These are phyloP conservation scores for Lunularia cruciata DNA, from an alignment of 225 moss, liverwort and hornwort species.

Conservation along the genomic window DNA sequence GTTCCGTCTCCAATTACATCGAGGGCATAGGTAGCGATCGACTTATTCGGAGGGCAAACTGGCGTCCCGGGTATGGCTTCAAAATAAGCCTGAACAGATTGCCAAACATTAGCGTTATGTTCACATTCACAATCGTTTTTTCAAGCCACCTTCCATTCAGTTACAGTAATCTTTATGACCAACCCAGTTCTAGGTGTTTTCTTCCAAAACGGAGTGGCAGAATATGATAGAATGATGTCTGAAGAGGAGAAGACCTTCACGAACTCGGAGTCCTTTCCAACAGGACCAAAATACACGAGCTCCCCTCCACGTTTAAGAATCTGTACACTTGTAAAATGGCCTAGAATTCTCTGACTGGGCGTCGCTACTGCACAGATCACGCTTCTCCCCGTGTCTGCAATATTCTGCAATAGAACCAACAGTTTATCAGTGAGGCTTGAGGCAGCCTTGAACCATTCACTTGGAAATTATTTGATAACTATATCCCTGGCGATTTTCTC, in stretches of 20 bases:
- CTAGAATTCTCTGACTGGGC: conserved; percentile 53
- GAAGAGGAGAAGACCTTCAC: conserved; percentile 41
- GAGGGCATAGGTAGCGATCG: conserved; percentile 50
- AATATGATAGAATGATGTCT: not conserved
- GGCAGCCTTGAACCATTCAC: not conserved
- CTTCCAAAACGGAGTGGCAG: not conserved
- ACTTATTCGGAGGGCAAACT: conserved; percentile 53
- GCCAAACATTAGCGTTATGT: not conserved
- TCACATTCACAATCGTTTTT: no score
- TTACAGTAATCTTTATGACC: not conserved
- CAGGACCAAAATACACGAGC: conserved; percentile 78
- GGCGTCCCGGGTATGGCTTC: conserved; percentile 88
- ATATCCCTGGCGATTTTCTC: not conserved
- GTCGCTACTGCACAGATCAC: conserved; percentile 47
- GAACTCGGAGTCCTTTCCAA: conserved; percentile 51
- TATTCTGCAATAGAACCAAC: conserved; percentile 38
- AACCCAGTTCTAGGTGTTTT: not conserved
- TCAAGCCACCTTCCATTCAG: no score
- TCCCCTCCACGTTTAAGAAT: conserved; percentile 78
- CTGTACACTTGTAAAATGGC: conserved; percentile 55
- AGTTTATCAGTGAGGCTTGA: not conserved
- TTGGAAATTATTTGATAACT: no score
- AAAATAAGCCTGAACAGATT: conserved; percentile 61
- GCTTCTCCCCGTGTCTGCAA: conserved; percentile 67
- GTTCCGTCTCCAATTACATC: conserved; percentile 80